These are phyloP conservation scores for Halophytophthora polymorphica DNA, from an alignment of 352 stramenopile species.

Conservation along the genomic window DNA sequence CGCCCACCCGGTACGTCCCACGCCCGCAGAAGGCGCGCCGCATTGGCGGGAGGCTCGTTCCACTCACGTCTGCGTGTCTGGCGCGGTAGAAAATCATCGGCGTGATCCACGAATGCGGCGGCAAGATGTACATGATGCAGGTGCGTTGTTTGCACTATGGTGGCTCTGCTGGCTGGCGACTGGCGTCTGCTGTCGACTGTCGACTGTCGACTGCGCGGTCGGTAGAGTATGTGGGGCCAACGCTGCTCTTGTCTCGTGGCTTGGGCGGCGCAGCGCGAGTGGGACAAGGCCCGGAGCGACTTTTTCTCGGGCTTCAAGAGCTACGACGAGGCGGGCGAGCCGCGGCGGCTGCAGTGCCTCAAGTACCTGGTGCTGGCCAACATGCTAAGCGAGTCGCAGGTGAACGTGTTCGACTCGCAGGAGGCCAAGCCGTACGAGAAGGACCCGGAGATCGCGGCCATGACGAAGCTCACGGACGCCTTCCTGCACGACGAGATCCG, in stretches of 20 bases:
- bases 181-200: no score
- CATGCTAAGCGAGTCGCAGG: slow-evolving; percentile 93
- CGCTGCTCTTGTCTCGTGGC: background rate
- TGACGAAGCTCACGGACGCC: slow-evolving; percentile 94
- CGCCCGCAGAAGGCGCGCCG: no score
- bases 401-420: slow-evolving; percentile 95
- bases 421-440: slow-evolving; percentile 92
- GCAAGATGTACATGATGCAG: slow-evolving; percentile 96
- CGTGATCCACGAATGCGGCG: slow-evolving; percentile 93
- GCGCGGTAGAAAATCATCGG: slow-evolving; percentile 84
- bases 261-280: slow-evolving; percentile 61
- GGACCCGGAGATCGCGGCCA: slow-evolving; percentile 94
- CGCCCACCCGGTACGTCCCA: slow-evolving; percentile 78
- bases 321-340: slow-evolving; percentile 95
- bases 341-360: slow-evolving; percentile 87
- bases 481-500: slow-evolving; percentile 96
- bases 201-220: no score
- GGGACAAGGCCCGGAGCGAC: slow-evolving; percentile 90
- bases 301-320: slow-evolving; percentile 97
- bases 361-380: slow-evolving; percentile 95
- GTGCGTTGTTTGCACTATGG: slow-evolving; percentile 10
- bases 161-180: no score
- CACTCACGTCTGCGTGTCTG: background rate
- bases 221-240: no score
- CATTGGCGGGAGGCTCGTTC: no score